phyloP scores from a whole-genome alignment of 2,329 filamentous ascomycete genomes.

The Alternaria sp. region DNA sequence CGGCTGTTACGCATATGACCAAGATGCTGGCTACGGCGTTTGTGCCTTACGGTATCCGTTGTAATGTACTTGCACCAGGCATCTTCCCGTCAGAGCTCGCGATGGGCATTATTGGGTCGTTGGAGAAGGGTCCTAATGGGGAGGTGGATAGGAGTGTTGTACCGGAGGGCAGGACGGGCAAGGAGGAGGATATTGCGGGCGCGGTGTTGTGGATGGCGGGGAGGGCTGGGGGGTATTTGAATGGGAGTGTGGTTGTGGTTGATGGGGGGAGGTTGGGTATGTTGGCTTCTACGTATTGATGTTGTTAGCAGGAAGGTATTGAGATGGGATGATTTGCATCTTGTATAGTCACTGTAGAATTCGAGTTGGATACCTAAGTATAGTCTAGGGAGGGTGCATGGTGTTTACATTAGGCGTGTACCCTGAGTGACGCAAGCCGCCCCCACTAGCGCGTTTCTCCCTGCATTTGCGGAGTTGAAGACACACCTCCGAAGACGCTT shows the following conservation, averaged over 20 bases:
- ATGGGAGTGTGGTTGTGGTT: slow-evolving; percentile 67
- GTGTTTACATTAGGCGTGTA: neutral
- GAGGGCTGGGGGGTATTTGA: slow-evolving; percentile 69
- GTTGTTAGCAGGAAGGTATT: neutral
- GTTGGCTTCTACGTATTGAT: slow-evolving; percentile 62
- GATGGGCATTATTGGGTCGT: slow-evolving; percentile 11
- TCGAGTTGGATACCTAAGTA: neutral
- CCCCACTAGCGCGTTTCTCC: neutral
- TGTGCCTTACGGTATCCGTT: slow-evolving; percentile 53
- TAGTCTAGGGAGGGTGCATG: neutral
- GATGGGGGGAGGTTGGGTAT: slow-evolving; percentile 68
- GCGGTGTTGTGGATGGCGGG: slow-evolving; percentile 70
- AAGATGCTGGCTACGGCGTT: slow-evolving; percentile 57
- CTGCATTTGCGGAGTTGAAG: slow-evolving; percentile 27
- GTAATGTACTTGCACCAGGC: slow-evolving; percentile 60
- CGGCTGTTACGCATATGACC: slow-evolving; percentile 56
- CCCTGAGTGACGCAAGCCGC: neutral
- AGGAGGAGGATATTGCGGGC: slow-evolving; percentile 69
- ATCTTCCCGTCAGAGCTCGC: slow-evolving; percentile 30
- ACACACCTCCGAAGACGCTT: slow-evolving; percentile 26
- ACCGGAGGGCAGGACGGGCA: slow-evolving; percentile 66
- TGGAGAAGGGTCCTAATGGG: neutral
- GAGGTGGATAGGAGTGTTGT: slow-evolving; percentile 14
- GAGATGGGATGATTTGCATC: neutral
- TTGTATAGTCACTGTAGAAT: neutral